Conservation (phyloP, 805 yeast species). For the Myxozyma nipponensis region DNA sequence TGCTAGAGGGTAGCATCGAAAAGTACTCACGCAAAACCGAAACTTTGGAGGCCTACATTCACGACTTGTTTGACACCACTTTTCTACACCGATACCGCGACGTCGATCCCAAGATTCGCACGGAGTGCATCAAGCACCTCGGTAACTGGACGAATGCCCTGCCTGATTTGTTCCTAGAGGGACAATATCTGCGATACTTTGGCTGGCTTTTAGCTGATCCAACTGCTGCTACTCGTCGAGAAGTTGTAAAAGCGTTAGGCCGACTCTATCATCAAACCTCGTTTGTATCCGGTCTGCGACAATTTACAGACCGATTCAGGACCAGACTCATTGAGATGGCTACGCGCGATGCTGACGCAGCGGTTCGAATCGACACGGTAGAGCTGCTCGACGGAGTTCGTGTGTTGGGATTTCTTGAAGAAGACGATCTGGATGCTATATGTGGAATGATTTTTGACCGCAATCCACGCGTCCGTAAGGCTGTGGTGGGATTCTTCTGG, state of each 20-base stretch:
- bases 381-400: constrained; percentile 53
- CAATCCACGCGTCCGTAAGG: constrained; percentile 40
- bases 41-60: constrained; percentile 54
- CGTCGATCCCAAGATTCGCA: constrained; percentile 65
- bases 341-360: constrained; percentile 50
- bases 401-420: constrained; percentile 60
- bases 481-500: constrained; percentile 52
- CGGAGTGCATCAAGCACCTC: constrained; percentile 59
- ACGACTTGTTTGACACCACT: constrained; percentile 61
- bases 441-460: constrained; percentile 41
- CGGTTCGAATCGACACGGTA: constrained; percentile 52
- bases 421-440: constrained; percentile 48
- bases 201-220: constrained; percentile 85
- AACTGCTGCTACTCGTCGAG: constrained; percentile 55
- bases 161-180: constrained; percentile 69
- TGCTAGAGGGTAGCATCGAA: constrained; percentile 44
- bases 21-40: constrained; percentile 50
- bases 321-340: constrained; percentile 63
- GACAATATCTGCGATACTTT: constrained; percentile 66
- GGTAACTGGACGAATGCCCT: constrained; percentile 68
- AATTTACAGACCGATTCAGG: constrained; percentile 72
- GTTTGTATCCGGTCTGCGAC: constrained; percentile 63
- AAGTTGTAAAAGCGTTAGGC: constrained; percentile 55
- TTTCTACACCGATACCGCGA: constrained; percentile 80
- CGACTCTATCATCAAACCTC: constrained; percentile 46